These are phyloP conservation scores for Pittosporum tobira DNA, from an alignment of 129 eudicot species.

Conservation along the genomic window DNA sequence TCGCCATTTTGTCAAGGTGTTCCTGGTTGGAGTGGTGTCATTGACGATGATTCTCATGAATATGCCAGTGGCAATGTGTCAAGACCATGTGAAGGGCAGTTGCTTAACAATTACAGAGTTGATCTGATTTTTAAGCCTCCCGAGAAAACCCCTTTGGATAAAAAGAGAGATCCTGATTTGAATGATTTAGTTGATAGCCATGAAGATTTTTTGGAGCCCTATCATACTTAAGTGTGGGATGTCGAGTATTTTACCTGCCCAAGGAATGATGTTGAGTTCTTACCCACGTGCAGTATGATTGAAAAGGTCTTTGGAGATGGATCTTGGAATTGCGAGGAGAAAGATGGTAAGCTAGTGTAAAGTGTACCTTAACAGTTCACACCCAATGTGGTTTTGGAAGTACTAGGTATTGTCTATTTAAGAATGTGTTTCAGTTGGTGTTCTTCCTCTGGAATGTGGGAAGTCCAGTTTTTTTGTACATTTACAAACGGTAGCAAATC, in stretches of 20 bases:
- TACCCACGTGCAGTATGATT: conserved; percentile 58
- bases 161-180: conserved; percentile 20
- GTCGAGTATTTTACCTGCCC: conserved; percentile 29
- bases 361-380: not conserved
- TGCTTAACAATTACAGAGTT: conserved; percentile 11
- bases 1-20: too few species aligned
- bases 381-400: not conserved
- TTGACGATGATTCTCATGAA: conserved; percentile 18
- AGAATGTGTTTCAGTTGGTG: not conserved
- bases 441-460: not conserved
- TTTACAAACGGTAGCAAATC: not conserved
- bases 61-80: conserved; percentile 11
- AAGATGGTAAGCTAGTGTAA: not conserved
- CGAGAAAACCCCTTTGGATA: conserved; percentile 18
- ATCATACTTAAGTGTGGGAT: conserved; percentile 54
- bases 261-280: conserved; percentile 37
- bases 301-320: conserved; percentile 65
- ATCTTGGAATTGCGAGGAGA: conserved; percentile 21
- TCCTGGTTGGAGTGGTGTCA: too few species aligned
- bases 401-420: too few species aligned
- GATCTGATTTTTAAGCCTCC: conserved; percentile 17
- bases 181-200: conserved; percentile 26
- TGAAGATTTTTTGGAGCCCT: conserved; percentile 27
- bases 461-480: not conserved
- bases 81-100: conserved; percentile 5